These are phyloP conservation scores for Penicillium waksmanii DNA, from an alignment of 495 filamentous ascomycete genomes.

Conservation along the genomic window DNA sequence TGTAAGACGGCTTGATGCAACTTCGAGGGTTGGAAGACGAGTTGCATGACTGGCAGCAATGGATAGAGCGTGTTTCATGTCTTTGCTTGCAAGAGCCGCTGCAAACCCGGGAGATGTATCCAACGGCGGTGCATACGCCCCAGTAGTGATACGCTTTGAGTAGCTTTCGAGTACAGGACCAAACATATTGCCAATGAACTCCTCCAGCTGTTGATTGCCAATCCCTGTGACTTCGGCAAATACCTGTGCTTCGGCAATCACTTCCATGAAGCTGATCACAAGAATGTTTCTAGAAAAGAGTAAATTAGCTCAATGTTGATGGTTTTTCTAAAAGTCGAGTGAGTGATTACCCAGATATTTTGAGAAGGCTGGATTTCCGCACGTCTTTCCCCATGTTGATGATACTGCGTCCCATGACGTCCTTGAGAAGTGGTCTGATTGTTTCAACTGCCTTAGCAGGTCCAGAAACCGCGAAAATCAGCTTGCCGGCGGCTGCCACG, in stretches of 20 bases:
- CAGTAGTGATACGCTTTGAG: slow-evolving; percentile 27
- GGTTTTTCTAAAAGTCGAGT: not conserved
- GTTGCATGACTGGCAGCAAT: slow-evolving; percentile 15
- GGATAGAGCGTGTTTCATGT: slow-evolving; percentile 20
- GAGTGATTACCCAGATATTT: slow-evolving; percentile 19
- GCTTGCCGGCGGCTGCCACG: slow-evolving; percentile 37
- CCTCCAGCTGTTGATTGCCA: slow-evolving; percentile 32
- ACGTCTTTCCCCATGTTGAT: slow-evolving; percentile 35
- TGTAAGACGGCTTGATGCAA: slow-evolving; percentile 12
- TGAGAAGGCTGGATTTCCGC: slow-evolving; percentile 25
- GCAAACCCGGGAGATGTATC: slow-evolving; percentile 22
- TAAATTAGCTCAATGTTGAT: not conserved
- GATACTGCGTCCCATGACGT: slow-evolving; percentile 38
- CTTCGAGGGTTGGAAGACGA: slow-evolving; percentile 16
- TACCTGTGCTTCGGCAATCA: slow-evolving; percentile 41
- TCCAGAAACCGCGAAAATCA: slow-evolving; percentile 41
- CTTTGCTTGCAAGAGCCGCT: slow-evolving; percentile 22
- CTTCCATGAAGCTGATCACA: slow-evolving; percentile 28
- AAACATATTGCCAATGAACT: slow-evolving; percentile 37
- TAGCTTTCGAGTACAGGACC: slow-evolving; percentile 31
- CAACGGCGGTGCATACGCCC: slow-evolving; percentile 23
- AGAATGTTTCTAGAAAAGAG: slow-evolving; percentile 23
- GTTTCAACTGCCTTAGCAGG: slow-evolving; percentile 27
- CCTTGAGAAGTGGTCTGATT: slow-evolving; percentile 36
- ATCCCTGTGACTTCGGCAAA: slow-evolving; percentile 43